A percentile compares a stretch with the other conserved stretches of the same genome.
phyloP scores from a whole-genome alignment of 306 rosid genomes.

The Luffa acutangula region DNA sequence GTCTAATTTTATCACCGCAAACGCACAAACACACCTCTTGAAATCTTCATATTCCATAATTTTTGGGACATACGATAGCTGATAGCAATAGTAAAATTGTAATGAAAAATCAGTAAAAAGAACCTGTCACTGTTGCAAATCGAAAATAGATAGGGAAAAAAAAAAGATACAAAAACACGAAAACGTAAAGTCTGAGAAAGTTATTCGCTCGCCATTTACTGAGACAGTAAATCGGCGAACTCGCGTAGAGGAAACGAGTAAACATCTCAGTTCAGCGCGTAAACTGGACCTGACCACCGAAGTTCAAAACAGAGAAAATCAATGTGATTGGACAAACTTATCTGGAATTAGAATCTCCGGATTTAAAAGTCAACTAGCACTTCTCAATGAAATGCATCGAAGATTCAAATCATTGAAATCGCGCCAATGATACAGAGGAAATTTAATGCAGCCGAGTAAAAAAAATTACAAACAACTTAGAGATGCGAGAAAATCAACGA shows the following conservation, averaged over 20 bases:
- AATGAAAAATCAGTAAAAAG: neutral
- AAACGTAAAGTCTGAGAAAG: neutral
- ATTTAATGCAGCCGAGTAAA: neutral
- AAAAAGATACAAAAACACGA: neutral
- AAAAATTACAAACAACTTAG: neutral
- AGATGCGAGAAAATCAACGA: neutral
- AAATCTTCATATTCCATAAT: neutral
- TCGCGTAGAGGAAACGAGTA: neutral
- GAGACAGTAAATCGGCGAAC: neutral
- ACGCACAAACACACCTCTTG: neutral
- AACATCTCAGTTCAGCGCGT: neutral
- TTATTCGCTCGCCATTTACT: neutral
- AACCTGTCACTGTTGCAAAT: neutral
- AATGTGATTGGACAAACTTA: neutral
- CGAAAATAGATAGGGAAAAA: neutral
- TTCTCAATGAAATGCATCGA: neutral
- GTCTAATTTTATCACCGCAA: neutral
- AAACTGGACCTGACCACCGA: neutral
- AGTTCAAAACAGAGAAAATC: neutral
- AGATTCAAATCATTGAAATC: neutral
- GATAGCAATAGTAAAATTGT: neutral
- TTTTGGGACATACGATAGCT: neutral
- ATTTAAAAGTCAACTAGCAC: neutral
- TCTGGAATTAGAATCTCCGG: neutral
- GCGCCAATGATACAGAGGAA: neutral